These are phyloP conservation scores for Inga laurina DNA, from an alignment of 306 rosid genomes.

Conservation along the genomic window DNA sequence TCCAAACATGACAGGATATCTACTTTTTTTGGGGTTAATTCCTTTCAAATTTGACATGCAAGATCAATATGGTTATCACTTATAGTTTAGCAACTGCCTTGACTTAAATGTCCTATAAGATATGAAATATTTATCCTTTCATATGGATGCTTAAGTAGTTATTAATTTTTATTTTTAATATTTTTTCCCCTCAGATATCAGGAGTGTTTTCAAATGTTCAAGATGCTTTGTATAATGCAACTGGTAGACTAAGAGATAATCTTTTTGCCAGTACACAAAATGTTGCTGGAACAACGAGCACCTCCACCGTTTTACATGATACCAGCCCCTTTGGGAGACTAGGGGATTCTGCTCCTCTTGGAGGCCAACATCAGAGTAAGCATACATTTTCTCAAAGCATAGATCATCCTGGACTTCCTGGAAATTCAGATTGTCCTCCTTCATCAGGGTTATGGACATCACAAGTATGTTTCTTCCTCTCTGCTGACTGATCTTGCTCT, in stretches of 20 bases:
- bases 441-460: conserved; percentile 59
- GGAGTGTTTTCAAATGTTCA: conserved; percentile 82
- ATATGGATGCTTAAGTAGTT: conserved; percentile 17
- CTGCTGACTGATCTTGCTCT: conserved; percentile 25
- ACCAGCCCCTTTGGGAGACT: conserved; percentile 49
- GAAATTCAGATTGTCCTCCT: conserved; percentile 46
- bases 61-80: not conserved
- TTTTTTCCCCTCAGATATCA: conserved; percentile 58
- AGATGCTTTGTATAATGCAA: conserved; percentile 79
- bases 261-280: conserved; percentile 51
- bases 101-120: not conserved
- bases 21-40: not conserved
- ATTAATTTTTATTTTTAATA: conserved; percentile 7
- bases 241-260: conserved; percentile 82
- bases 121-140: not conserved
- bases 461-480: conserved; percentile 48
- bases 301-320: conserved; percentile 32
- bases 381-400: conserved; percentile 53
- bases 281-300: conserved; percentile 51
- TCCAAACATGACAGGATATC: not conserved
- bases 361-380: conserved; percentile 31
- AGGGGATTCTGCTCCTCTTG: conserved; percentile 47
- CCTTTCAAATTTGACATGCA: not conserved
- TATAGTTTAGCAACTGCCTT: not conserved
- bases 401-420: conserved; percentile 55